Percentiles rank a stretch among this genome's conserved stretches.
Evolutionary conservation across 306 rosid species (phyloP).

Genomic region (Herpetospermum pedunculosum): DNA sequence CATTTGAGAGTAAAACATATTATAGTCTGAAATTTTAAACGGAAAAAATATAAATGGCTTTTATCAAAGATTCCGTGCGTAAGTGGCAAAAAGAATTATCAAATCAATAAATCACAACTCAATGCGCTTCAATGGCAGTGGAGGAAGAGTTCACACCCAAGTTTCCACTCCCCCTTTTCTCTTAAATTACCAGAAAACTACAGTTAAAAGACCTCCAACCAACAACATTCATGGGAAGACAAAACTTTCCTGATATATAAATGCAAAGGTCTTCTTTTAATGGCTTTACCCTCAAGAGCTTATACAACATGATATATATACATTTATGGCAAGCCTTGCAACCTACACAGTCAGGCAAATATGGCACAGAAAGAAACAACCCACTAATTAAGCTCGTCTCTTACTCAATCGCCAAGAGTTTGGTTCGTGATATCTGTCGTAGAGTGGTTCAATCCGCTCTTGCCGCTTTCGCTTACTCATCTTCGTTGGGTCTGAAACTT

Average conservation of each 20-base stretch:
- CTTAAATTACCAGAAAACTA: too few relatives aligned
- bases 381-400: constrained; percentile 63
- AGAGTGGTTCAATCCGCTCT: constrained; percentile 68
- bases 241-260: not conserved
- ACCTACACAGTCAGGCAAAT: constrained; percentile 1
- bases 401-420: constrained; percentile 89
- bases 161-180: too few relatives aligned
- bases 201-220: too few relatives aligned
- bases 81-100: too few relatives aligned
- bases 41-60: too few relatives aligned
- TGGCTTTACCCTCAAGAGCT: not conserved
- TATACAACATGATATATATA: not conserved
- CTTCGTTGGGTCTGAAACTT: constrained; percentile 68
- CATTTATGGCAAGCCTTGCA: not conserved
- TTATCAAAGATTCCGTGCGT: too few relatives aligned
- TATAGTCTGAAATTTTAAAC: too few relatives aligned
- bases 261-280: not conserved
- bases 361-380: not conserved
- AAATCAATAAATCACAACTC: too few relatives aligned
- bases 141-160: too few relatives aligned
- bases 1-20: too few relatives aligned
- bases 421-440: constrained; percentile 86
- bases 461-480: constrained; percentile 79
- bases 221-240: too few relatives aligned
- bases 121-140: too few relatives aligned